Conservation (phyloP, 1,284 basidiomycete species). For the Singerocomus rubriflavus region DNA sequence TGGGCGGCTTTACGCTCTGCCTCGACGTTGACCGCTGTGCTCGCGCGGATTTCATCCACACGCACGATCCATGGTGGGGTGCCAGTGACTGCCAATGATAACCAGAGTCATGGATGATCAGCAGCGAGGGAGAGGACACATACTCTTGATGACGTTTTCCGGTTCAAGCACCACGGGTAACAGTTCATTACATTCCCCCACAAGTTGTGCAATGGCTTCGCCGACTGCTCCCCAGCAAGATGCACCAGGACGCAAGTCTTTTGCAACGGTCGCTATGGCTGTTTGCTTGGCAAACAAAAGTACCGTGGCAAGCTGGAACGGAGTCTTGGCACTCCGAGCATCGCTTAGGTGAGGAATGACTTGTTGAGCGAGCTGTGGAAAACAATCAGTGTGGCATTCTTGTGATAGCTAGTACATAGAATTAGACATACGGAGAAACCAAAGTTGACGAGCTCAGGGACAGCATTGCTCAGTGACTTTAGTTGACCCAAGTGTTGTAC, state of each 20-base stretch:
- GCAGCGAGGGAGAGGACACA: conserved; percentile 25
- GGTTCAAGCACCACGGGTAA: conserved; percentile 69
- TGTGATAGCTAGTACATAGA: neutral
- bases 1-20: conserved; percentile 85
- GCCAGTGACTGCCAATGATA: conserved; percentile 56
- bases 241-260: conserved; percentile 58
- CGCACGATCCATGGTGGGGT: conserved; percentile 86
- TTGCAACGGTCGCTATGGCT: conserved; percentile 66
- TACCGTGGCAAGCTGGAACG: conserved; percentile 74
- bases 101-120: neutral
- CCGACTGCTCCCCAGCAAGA: conserved; percentile 78
- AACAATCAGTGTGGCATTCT: conserved; percentile 1
- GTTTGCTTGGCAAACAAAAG: conserved; percentile 72
- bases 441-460: conserved; percentile 84
- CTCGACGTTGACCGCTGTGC: conserved; percentile 83
- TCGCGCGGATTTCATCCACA: conserved; percentile 84
- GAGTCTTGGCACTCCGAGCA: conserved; percentile 68
- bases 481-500: conserved; percentile 69
- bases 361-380: conserved; percentile 74
- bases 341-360: conserved; percentile 79
- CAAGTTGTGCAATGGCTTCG: conserved; percentile 65
- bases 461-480: conserved; percentile 64
- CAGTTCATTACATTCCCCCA: conserved; percentile 66
- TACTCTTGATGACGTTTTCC: conserved; percentile 80
- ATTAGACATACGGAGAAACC: conserved; percentile 69